Evolutionary conservation across 371 early-diverging fungal species (phyloP).

Genomic region (Blyttiomyces sp.): DNA sequence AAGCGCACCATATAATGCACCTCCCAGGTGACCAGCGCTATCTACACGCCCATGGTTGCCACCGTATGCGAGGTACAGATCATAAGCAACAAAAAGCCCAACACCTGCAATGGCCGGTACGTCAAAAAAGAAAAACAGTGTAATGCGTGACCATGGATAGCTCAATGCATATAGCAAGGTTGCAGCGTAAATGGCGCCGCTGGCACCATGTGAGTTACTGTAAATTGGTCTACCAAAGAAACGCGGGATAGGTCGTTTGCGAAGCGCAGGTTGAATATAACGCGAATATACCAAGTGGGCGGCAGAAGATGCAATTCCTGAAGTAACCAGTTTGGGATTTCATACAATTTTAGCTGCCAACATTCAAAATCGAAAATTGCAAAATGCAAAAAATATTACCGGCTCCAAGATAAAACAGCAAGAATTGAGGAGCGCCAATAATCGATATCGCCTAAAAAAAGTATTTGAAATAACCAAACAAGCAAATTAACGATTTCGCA

Average conservation of each 20-base stretch:
- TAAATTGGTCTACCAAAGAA: background rate
- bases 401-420: slow-evolving; percentile 41
- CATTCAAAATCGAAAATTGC: too few species aligned
- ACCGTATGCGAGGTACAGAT: slow-evolving; percentile 35
- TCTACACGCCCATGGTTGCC: slow-evolving; percentile 34
- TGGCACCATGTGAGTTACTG: slow-evolving; percentile 41
- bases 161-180: slow-evolving; percentile 48
- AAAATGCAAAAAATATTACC: too few species aligned
- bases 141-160: slow-evolving; percentile 40
- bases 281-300: slow-evolving; percentile 24
- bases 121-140: slow-evolving; percentile 49
- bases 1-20: slow-evolving; percentile 45
- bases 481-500: too few species aligned
- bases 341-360: too few species aligned
- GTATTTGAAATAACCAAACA: background rate
- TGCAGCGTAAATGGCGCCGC: slow-evolving; percentile 41
- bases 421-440: slow-evolving; percentile 41
- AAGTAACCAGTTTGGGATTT: too few species aligned
- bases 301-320: slow-evolving; percentile 15
- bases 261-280: slow-evolving; percentile 11
- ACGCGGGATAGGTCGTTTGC: background rate
- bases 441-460: slow-evolving; percentile 22
- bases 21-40: slow-evolving; percentile 58
- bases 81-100: slow-evolving; percentile 52
- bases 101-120: slow-evolving; percentile 49